phyloP scores from a whole-genome alignment of 2,329 filamentous ascomycete genomes.

The Corniculantispora saksenae region DNA sequence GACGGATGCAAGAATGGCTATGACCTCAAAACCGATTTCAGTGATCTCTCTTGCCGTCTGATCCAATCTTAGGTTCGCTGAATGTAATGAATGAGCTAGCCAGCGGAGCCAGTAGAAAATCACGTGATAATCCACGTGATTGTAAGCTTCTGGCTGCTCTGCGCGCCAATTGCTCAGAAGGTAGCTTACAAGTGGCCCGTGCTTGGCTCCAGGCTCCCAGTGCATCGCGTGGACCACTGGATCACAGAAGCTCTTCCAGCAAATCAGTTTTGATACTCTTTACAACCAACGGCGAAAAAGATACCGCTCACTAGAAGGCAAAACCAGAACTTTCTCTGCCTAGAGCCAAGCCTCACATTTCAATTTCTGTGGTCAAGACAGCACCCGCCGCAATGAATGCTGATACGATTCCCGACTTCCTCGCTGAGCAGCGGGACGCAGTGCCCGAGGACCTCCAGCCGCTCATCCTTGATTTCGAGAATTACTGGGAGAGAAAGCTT shows the following conservation, averaged over 20 bases:
- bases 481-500: slow-evolving; percentile 96
- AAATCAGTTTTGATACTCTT: background rate
- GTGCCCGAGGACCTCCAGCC: slow-evolving; percentile 86
- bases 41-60: background rate
- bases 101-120: background rate
- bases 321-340: background rate
- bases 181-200: background rate
- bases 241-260: background rate
- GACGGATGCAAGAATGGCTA: slow-evolving; percentile 31
- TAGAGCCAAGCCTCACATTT: background rate
- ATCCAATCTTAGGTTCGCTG: slow-evolving; percentile 2
- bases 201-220: slow-evolving; percentile 6
- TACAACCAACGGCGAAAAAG: background rate
- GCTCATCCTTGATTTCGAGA: slow-evolving; percentile 88
- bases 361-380: background rate
- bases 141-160: background rate
- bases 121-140: slow-evolving; percentile 6
- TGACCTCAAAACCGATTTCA: slow-evolving; percentile 19
- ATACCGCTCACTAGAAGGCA: background rate
- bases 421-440: slow-evolving; percentile 83
- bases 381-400: slow-evolving; percentile 64
- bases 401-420: slow-evolving; percentile 88
- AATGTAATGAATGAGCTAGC: slow-evolving; percentile 3
- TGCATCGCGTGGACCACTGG: slow-evolving; percentile 6
- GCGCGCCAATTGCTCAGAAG: background rate